Evolutionary conservation across 2,329 filamentous ascomycete species (phyloP).

Genomic region (Daldinia eschscholtzii): DNA sequence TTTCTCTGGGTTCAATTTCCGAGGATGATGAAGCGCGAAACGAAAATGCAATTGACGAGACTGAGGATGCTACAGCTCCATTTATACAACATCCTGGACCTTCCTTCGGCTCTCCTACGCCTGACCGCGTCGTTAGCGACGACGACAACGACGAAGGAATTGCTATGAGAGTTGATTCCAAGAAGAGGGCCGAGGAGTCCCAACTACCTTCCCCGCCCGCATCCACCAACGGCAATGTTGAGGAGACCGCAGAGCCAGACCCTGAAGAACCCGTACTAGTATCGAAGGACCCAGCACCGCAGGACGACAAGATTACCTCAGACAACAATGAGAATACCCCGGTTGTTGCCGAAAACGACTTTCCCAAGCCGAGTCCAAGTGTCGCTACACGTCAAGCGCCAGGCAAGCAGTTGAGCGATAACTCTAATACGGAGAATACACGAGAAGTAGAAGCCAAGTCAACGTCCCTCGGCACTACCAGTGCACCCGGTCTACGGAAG

Average conservation of each 20-base stretch:
- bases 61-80: constrained; percentile 4
- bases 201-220: constrained; percentile 10
- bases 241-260: constrained; percentile 5
- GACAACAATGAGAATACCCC: constrained; percentile 2
- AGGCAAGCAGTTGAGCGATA: constrained; percentile 15
- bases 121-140: constrained; percentile 28
- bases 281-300: not conserved
- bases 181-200: constrained; percentile 2
- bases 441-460: constrained; percentile 23
- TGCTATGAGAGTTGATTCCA: constrained; percentile 42
- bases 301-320: constrained; percentile 2
- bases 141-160: constrained; percentile 51
- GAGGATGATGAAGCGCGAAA: constrained; percentile 45
- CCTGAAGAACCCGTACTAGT: constrained; percentile 5
- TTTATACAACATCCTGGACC: constrained; percentile 41
- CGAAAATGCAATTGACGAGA: constrained; percentile 3
- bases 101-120: constrained; percentile 19
- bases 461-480: constrained; percentile 27
- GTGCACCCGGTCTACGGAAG: constrained; percentile 35
- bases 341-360: constrained; percentile 10
- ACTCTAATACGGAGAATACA: constrained; percentile 18
- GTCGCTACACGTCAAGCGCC: constrained; percentile 7
- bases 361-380: constrained; percentile 15
- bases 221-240: not conserved
- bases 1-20: constrained; percentile 45